Evolutionary conservation across 345 rosid genomes (phyloP).

Genomic region (Linum tenue): DNA sequence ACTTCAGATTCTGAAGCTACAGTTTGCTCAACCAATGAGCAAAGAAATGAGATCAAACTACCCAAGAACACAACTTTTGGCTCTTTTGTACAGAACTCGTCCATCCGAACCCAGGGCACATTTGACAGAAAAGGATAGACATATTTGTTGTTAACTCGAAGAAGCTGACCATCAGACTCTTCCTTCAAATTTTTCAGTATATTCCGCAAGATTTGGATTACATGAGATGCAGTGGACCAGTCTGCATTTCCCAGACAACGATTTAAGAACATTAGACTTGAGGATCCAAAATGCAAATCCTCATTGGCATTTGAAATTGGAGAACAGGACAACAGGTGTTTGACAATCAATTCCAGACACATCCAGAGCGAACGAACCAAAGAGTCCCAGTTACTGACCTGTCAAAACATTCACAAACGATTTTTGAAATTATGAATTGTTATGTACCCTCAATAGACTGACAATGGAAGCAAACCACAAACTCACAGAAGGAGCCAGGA

Average conservation of each 20-base stretch:
- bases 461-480: not conserved
- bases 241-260: slow-evolving; percentile 37
- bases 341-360: slow-evolving; percentile 33
- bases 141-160: slow-evolving; percentile 32
- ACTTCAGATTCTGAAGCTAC: slow-evolving; percentile 21
- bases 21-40: slow-evolving; percentile 52
- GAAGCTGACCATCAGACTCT: slow-evolving; percentile 37
- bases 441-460: not conserved
- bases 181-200: slow-evolving; percentile 53
- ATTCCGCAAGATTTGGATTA: slow-evolving; percentile 42
- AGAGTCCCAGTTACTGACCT: slow-evolving; percentile 46
- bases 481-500: slow-evolving; percentile 44
- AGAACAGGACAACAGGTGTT: slow-evolving; percentile 17
- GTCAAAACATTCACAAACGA: slow-evolving; percentile 11
- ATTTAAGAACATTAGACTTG: slow-evolving; percentile 28
- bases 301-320: slow-evolving; percentile 19
- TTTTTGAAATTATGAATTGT: slow-evolving; percentile 1
- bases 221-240: slow-evolving; percentile 48
- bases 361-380: slow-evolving; percentile 39
- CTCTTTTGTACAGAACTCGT: slow-evolving; percentile 23
- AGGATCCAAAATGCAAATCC: slow-evolving; percentile 9
- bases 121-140: slow-evolving; percentile 36
- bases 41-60: slow-evolving; percentile 57
- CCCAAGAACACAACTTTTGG: slow-evolving; percentile 41
- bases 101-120: slow-evolving; percentile 44